Conservation (phyloP, 108 stramenopile species). For the Conticribra guillardii region DNA sequence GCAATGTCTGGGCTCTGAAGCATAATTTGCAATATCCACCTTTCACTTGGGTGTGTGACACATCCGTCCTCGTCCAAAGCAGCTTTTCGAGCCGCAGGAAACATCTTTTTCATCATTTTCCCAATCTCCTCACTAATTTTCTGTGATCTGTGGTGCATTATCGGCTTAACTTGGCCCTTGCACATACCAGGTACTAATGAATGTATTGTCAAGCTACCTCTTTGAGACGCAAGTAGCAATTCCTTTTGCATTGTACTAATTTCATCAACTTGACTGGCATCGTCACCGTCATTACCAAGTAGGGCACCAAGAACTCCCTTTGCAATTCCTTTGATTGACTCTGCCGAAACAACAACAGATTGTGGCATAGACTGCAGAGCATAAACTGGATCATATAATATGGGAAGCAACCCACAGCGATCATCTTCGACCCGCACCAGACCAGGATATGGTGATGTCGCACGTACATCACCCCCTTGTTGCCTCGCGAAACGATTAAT, state of each 20-base stretch:
- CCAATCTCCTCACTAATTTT: slow-evolving; percentile 45
- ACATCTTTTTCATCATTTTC: slow-evolving; percentile 40
- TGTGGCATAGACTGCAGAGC: slow-evolving; percentile 56
- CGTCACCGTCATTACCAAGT: slow-evolving; percentile 13
- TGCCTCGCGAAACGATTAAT: slow-evolving; percentile 10
- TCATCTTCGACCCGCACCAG: slow-evolving; percentile 36
- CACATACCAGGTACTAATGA: slow-evolving; percentile 58
- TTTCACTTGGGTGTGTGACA: slow-evolving; percentile 7
- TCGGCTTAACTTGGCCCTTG: slow-evolving; percentile 48
- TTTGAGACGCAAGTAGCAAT: slow-evolving; percentile 30
- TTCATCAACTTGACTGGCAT: slow-evolving; percentile 2
- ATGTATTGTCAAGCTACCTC: slow-evolving; percentile 54
- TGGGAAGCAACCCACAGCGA: slow-evolving; percentile 4
- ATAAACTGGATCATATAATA: slow-evolving; percentile 48
- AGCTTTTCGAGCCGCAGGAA: slow-evolving; percentile 39
- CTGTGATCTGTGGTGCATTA: slow-evolving; percentile 31
- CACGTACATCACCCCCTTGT: neutral
- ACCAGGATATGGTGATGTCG: slow-evolving; percentile 57
- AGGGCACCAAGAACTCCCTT: slow-evolving; percentile 22
- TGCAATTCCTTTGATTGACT: slow-evolving; percentile 64
- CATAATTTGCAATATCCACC: slow-evolving; percentile 62
- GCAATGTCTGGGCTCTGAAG: slow-evolving; percentile 49
- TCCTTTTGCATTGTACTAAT: slow-evolving; percentile 2
- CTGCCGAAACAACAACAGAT: slow-evolving; percentile 41
- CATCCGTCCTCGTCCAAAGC: neutral